phyloP scores from a whole-genome alignment of 306 rosid species.

The Dalbergia cochinchinensis region DNA sequence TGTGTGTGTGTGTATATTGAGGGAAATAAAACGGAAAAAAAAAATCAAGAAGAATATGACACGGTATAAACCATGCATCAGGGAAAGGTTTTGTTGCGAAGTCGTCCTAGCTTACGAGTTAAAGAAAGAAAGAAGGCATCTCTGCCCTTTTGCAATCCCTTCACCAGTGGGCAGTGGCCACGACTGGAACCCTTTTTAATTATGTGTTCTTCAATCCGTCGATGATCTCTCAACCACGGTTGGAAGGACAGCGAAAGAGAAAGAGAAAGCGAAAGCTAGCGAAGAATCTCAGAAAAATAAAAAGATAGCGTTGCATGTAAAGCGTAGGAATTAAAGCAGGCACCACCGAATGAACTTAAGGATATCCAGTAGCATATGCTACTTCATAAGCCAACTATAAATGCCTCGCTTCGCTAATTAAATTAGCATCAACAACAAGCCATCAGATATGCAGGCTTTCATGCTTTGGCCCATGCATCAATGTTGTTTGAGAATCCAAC shows the following conservation, averaged over 20 bases:
- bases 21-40: too few species aligned
- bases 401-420: neutral
- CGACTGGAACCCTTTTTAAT: neutral
- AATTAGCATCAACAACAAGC: neutral
- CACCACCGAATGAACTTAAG: constrained; percentile 38
- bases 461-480: too few species aligned
- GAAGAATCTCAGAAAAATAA: constrained; percentile 5
- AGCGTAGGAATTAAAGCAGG: constrained; percentile 50
- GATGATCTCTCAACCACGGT: neutral
- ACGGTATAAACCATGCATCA: constrained; percentile 52
- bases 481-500: too few species aligned
- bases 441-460: neutral
- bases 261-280: constrained; percentile 34
- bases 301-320: constrained; percentile 44
- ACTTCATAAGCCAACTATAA: neutral
- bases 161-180: neutral
- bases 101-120: neutral
- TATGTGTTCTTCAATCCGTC: neutral
- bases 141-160: constrained; percentile 9
- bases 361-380: constrained; percentile 65
- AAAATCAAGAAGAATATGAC: constrained; percentile 48
- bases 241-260: constrained; percentile 25
- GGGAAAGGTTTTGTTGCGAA: neutral
- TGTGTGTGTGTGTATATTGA: too few species aligned
- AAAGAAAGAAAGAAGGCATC: constrained; percentile 44